Evolutionary conservation across 768 basidiomycete genomes (phyloP).

Genomic region (Infundibulicybe gibba): DNA sequence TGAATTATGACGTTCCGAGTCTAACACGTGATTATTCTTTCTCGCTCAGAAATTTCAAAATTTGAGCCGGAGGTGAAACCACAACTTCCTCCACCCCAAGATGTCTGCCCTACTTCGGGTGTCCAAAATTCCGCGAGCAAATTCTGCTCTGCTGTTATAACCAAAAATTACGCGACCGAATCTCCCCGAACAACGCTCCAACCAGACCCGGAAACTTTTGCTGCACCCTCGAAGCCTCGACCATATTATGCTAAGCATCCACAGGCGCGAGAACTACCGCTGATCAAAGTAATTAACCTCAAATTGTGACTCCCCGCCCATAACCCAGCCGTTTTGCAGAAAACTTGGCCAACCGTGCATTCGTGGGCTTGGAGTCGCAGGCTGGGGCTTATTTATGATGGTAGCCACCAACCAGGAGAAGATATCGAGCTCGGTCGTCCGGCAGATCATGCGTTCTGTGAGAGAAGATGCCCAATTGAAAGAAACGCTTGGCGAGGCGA

Average conservation of each 20-base stretch:
- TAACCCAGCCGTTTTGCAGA: conserved; percentile 19
- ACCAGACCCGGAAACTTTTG: conserved; percentile 18
- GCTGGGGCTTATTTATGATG: conserved; percentile 67
- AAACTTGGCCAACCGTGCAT: conserved; percentile 54
- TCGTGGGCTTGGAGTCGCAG: conserved; percentile 51
- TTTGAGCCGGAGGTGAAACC: too few species aligned
- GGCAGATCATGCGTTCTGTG: conserved; percentile 59
- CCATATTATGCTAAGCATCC: conserved; percentile 31
- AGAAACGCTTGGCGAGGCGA: conserved; percentile 60
- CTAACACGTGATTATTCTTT: too few species aligned
- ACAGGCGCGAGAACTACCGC: conserved; percentile 30
- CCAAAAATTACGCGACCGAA: conserved; percentile 12
- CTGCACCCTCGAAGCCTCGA: conserved; percentile 30
- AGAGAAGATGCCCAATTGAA: conserved; percentile 47
- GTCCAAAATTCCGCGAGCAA: not conserved
- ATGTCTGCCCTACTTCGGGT: not conserved
- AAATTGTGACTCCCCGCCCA: not conserved
- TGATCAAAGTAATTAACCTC: conserved; percentile 21
- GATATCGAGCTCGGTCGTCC: conserved; percentile 70
- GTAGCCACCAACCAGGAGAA: conserved; percentile 77
- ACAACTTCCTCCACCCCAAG: not conserved
- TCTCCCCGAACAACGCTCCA: conserved; percentile 10
- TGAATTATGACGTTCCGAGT: too few species aligned
- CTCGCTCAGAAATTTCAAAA: too few species aligned
- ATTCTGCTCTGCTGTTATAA: not conserved